Base-by-base conservation (phyloP, 495 filamentous ascomycete genomes). In the Pseudomonodictys pantanalensis region DNA sequence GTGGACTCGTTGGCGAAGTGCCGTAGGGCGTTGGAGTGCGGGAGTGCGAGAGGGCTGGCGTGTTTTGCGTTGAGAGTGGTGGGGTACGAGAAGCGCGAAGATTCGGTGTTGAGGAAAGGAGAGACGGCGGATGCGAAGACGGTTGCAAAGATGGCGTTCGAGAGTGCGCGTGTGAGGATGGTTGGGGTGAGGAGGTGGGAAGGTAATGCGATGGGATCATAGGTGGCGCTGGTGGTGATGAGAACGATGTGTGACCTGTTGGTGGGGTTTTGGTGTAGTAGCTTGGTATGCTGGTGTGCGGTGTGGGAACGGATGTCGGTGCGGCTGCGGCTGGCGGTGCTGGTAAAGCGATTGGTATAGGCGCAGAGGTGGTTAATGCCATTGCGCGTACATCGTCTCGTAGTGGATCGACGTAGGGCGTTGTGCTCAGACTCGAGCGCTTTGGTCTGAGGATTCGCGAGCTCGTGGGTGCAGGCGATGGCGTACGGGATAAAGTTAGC, bases 1-100 rank as follows among this genome's bases (percentile, higher is more conserved):
- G 46, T 15, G 60, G 60, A 20, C 52, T 57, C 11, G 60, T 32
- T 4, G 60, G n/a, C n/a, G n/a, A n/a, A n/a, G n/a, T n/a, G n/a
- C n/a, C n/a, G n/a, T n/a, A n/a, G n/a, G 52, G 2, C 11, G 43
- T 1, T 52, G 52, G 52, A 44, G n/a, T 25, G 33, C 20, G 35
- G 47, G 29, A 58, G 53, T 48, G n/a, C 29, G 12, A 35, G 43
- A 1, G 58, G 58, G 24, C 15, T 54, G 28, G 43, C 17, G 2
- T 44, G 15, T 25, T n/a, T n/a, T n/a, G n/a, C n/a, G n/a, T n/a
- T n/a, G n/a, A n/a, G 38, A 3, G 3, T 12, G 44, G 3, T 47
- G 24, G 17, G 44, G 44, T 22, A 8, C 20, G 20, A 22, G 44
- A 22, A 12, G 44, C 24, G 17, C 7, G 33, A 38, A 38, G 33